These are phyloP conservation scores for Candida multigemmis DNA, from an alignment of 805 yeast genomes.

Conservation along the genomic window DNA sequence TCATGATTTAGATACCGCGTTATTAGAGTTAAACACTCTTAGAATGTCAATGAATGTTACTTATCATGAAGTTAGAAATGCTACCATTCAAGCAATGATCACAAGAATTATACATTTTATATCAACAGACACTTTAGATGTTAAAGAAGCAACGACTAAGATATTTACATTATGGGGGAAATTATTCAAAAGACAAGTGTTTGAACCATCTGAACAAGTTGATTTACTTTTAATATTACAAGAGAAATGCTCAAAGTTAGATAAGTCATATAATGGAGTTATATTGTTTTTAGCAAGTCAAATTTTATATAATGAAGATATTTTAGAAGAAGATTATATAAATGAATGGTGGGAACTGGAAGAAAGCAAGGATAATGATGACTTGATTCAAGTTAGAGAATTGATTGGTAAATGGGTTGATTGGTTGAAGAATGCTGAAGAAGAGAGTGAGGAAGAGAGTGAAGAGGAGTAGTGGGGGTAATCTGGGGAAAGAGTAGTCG, in stretches of 20 bases:
- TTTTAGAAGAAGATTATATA: constrained; percentile 74
- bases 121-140: constrained; percentile 65
- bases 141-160: constrained; percentile 67
- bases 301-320: constrained; percentile 71
- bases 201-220: constrained; percentile 67
- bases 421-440: constrained; percentile 81
- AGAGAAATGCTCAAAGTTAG: constrained; percentile 23
- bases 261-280: constrained; percentile 36
- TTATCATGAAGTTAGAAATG: constrained; percentile 83
- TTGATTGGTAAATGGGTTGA: constrained; percentile 69
- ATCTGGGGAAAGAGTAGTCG: no score
- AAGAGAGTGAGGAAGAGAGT: constrained; percentile 22
- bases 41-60: constrained; percentile 97
- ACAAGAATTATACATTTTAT: constrained; percentile 65
- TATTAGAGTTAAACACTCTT: constrained; percentile 84
- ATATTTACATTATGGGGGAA: constrained; percentile 76
- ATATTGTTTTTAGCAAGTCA: constrained; percentile 44
- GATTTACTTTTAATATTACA: constrained; percentile 56
- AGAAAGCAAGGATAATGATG: constrained; percentile 25
- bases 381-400: constrained; percentile 38
- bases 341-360: constrained; percentile 70
- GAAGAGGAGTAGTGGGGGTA: no score
- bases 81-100: constrained; percentile 68
- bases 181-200: constrained; percentile 78
- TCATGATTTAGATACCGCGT: constrained; percentile 89